These are phyloP conservation scores for Cercophora sp. DNA, from an alignment of 495 filamentous ascomycete genomes.

Conservation along the genomic window DNA sequence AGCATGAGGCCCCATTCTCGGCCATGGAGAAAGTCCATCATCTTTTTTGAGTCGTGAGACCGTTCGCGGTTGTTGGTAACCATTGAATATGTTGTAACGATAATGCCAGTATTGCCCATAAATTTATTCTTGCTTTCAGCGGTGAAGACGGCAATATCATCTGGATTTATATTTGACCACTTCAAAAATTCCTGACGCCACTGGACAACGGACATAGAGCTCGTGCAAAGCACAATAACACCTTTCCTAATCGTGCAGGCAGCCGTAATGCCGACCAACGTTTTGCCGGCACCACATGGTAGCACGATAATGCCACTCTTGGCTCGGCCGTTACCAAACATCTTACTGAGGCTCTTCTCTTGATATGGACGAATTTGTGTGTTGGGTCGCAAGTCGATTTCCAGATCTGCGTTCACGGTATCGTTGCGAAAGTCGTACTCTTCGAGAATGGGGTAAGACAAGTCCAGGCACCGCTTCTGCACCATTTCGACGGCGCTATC, in stretches of 20 bases:
- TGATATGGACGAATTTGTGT: constrained; percentile 89
- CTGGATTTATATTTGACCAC: constrained; percentile 95
- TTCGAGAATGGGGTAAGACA: constrained; percentile 83
- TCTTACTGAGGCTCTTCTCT: constrained; percentile 94
- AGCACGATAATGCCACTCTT: constrained; percentile 97
- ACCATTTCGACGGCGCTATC: constrained; percentile 74
- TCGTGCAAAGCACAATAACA: constrained; percentile 90
- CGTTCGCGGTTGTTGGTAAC: constrained; percentile 82
- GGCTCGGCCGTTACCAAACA: constrained; percentile 97
- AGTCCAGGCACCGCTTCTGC: constrained; percentile 81
- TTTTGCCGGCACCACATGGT: constrained; percentile 96
- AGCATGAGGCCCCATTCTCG: constrained; percentile 99
- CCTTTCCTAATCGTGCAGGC: constrained; percentile 97
- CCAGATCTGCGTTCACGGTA: constrained; percentile 77
- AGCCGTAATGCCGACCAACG: constrained; percentile 94
- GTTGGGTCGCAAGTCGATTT: constrained; percentile 83
- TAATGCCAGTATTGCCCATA: constrained; percentile 83
- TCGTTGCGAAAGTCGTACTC: constrained; percentile 99
- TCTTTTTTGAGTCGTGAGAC: constrained; percentile 89
- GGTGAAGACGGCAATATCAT: constrained; percentile 91
- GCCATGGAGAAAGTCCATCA: constrained; percentile 92
- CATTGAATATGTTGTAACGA: constrained; percentile 98
- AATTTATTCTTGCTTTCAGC: constrained; percentile 91
- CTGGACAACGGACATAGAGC: constrained; percentile 95
- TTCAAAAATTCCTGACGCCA: constrained; percentile 95